These are phyloP conservation scores for Macrophomina phaseolina DNA, from an alignment of 2,329 filamentous ascomycete species.

Conservation along the genomic window DNA sequence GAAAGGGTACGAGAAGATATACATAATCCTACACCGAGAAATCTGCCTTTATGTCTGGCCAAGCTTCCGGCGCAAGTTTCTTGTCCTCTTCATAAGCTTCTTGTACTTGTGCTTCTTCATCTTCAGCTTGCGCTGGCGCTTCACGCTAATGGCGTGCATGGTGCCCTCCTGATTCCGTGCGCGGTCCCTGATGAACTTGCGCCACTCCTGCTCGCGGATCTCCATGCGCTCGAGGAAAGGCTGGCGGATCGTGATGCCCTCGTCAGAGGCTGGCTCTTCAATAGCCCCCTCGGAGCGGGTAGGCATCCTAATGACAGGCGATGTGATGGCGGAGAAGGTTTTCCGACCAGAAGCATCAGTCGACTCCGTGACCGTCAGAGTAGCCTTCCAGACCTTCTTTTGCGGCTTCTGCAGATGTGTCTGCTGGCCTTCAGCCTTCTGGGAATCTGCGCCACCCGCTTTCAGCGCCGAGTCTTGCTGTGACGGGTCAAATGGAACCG, in stretches of 20 bases:
- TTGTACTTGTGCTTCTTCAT: constrained; percentile 99
- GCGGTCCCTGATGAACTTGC: constrained; percentile 58
- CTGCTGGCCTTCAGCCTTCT: constrained; percentile 34
- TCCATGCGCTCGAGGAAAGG: constrained; percentile 75
- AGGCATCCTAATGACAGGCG: constrained; percentile 53
- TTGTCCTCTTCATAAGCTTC: constrained; percentile 94
- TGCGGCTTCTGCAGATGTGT: constrained; percentile 33
- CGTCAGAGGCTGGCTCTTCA: constrained; percentile 36
- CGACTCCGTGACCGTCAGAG: constrained; percentile 59
- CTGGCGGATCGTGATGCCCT: constrained; percentile 44
- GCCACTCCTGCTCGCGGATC: constrained; percentile 65
- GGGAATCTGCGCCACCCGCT: constrained; percentile 41
- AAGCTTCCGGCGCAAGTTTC: constrained; percentile 84
- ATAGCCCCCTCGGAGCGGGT: constrained; percentile 34
- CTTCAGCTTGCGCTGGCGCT: constrained; percentile 89
- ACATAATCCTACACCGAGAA: constrained; percentile 11
- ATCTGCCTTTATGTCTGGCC: constrained; percentile 47
- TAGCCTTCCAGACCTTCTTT: constrained; percentile 50
- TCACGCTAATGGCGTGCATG: constrained; percentile 88
- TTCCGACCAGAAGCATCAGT: constrained; percentile 57
- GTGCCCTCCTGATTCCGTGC: constrained; percentile 42
- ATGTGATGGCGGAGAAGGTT: constrained; percentile 58
- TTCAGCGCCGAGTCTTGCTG: constrained; percentile 10
- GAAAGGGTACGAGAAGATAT: background rate
- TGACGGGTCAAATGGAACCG: constrained; percentile 60